Evolutionary conservation across 805 yeast genomes (phyloP), one percentile per base, ranked within the genome.

Genomic region (Myxozyma mucilagina): DNA sequence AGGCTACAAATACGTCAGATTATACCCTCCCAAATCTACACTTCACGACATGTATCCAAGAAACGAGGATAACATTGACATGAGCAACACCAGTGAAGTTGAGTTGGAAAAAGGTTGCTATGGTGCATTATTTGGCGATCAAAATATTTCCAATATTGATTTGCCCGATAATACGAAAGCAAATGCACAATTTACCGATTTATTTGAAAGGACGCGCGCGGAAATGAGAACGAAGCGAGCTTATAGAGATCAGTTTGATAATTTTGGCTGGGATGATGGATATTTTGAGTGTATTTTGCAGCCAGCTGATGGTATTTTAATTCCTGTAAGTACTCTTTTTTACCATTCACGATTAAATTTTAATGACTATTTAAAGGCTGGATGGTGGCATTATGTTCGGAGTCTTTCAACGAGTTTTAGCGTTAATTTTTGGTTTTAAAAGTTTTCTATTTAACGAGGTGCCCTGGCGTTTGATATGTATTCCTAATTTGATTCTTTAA

Each of bases 341-440:
- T 18, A 20, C 6, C 16, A 8, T 38, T 38, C n/a, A 38, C 13
- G n/a, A 24, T 4, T 24, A 24, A 24, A 24, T 24, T 24, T 24
- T 24, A 38, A 3, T 9, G 18, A n/a, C n/a, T 41, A 4, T 3
- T 38, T 18, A 35, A 41, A 62, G 53, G 53, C 60, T 34, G 68
- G 68, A 14, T 69, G 71, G 70, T 69, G 72, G 72, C 72, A 69
- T 42, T 69, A 67, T 57, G 69, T 69, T 1, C 59, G 47, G 29
- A 67, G 70, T 50, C 38, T 55, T 14, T 52, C 67, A 5, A 47
- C 56, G 6, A 68, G 71, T 44, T 53, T 67, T 24, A 66, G 69
- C 38, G 64, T 69, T 7, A 69, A 69, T 50, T 65, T 68, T 39
- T 69, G 72, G 72, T 69, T 69, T 41, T 64, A 18, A 16, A 4